These are phyloP conservation scores for Micractinium sp. DNA, from an alignment of 139 green algal species.

Conservation along the genomic window DNA sequence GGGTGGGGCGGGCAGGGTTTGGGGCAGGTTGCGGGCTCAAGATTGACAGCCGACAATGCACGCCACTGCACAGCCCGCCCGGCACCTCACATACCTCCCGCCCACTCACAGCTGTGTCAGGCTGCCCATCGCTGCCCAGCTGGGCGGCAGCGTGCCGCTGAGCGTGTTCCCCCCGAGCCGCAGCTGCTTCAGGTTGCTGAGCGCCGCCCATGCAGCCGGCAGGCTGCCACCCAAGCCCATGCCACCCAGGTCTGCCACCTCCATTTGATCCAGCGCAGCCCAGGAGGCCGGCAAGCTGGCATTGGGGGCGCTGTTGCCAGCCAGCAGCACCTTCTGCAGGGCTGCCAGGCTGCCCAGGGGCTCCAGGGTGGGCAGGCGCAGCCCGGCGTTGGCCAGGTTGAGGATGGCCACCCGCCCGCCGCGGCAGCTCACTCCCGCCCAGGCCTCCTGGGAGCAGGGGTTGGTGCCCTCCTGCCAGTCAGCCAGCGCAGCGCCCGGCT, in stretches of 20 bases:
- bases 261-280: constrained; percentile 14
- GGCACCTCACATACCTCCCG: neutral
- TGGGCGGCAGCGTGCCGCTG: constrained; percentile 8
- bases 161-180: constrained; percentile 34
- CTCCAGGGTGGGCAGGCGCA: constrained; percentile 19
- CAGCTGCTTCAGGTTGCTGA: constrained; percentile 28
- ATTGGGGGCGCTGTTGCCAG: constrained; percentile 11
- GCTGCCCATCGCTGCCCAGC: neutral
- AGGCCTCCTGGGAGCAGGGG: constrained; percentile 49
- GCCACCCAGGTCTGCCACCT: constrained; percentile 55
- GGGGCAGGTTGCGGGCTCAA: neutral
- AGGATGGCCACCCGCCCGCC: neutral
- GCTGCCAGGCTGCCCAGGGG: neutral
- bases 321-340: constrained; percentile 23
- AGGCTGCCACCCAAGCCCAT: constrained; percentile 50
- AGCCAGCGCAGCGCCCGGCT: constrained; percentile 48
- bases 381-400: neutral
- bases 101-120: constrained; percentile 39
- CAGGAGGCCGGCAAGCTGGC: constrained; percentile 25
- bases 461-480: constrained; percentile 52
- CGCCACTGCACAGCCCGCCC: neutral
- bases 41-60: neutral
- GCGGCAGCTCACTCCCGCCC: constrained; percentile 22
- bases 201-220: neutral
- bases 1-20: neutral